These are phyloP conservation scores for Lentinula sp. DNA, from an alignment of 768 basidiomycete species.

Conservation along the genomic window DNA sequence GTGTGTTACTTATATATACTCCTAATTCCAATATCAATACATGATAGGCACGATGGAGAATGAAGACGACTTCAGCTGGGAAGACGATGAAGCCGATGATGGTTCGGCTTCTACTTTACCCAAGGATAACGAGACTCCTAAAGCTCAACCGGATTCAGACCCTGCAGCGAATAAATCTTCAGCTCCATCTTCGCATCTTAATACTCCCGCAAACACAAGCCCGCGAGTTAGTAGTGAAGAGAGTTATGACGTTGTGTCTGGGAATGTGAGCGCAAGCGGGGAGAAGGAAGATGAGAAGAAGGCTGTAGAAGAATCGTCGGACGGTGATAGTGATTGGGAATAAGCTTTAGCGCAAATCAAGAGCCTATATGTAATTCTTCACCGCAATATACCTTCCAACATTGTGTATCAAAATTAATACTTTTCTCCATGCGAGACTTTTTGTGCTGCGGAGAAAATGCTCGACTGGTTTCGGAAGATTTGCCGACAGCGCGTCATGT, in stretches of 20 bases:
- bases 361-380: background rate
- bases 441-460: background rate
- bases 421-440: background rate
- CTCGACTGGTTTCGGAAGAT: background rate
- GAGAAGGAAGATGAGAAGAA: constrained; percentile 21
- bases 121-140: background rate
- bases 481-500: background rate
- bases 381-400: background rate
- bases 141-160: background rate
- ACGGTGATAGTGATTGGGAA: constrained; percentile 7
- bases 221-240: constrained; percentile 58
- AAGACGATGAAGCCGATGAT: constrained; percentile 9
- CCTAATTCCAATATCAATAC: constrained; percentile 2
- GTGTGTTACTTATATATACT: constrained; percentile 29
- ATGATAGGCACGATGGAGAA: constrained; percentile 49
- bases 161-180: constrained; percentile 16
- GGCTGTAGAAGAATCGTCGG: background rate
- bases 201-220: constrained; percentile 30
- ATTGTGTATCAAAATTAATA: background rate
- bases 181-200: constrained; percentile 30
- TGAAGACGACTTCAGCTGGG: constrained; percentile 71
- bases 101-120: background rate
- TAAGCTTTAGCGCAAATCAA: background rate
- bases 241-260: constrained; percentile 63
- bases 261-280: constrained; percentile 39